phyloP scores from a whole-genome alignment of 129 eudicot genomes.

The Calendula officinalis region DNA sequence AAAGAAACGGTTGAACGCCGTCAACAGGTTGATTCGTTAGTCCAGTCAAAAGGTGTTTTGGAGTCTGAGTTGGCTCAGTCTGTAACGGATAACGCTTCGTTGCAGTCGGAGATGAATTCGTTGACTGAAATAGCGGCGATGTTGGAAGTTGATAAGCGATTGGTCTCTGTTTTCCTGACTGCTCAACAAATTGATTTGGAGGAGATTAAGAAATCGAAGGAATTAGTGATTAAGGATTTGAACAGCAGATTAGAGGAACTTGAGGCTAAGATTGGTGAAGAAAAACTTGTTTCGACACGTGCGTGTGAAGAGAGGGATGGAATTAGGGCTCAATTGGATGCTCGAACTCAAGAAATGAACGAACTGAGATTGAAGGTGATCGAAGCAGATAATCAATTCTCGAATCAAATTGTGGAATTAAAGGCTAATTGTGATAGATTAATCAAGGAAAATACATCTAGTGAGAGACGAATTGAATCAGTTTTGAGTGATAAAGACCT shows the following conservation, averaged over 20 bases:
- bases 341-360: slow-evolving; percentile 31
- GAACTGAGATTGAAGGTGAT: slow-evolving; percentile 30
- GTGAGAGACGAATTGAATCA: slow-evolving; percentile 24
- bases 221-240: slow-evolving; percentile 39
- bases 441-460: slow-evolving; percentile 32
- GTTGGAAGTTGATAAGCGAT: slow-evolving; percentile 45
- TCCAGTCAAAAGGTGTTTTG: slow-evolving; percentile 36
- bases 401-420: slow-evolving; percentile 26
- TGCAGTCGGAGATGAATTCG: slow-evolving; percentile 39
- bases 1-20: slow-evolving; percentile 68
- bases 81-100: slow-evolving; percentile 36
- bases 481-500: slow-evolving; percentile 33
- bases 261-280: slow-evolving; percentile 29
- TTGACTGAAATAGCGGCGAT: slow-evolving; percentile 32
- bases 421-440: slow-evolving; percentile 13
- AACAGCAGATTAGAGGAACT: slow-evolving; percentile 21
- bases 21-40: slow-evolving; percentile 54
- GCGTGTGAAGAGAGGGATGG: slow-evolving; percentile 48
- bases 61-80: slow-evolving; percentile 51
- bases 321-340: slow-evolving; percentile 33
- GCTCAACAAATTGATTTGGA: no score
- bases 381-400: slow-evolving; percentile 23
- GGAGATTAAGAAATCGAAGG: slow-evolving; percentile 30
- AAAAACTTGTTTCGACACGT: slow-evolving; percentile 20
- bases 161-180: slow-evolving; percentile 36